Conservation (phyloP, 1,284 basidiomycete genomes). For the Moesziomyces sp. region DNA sequence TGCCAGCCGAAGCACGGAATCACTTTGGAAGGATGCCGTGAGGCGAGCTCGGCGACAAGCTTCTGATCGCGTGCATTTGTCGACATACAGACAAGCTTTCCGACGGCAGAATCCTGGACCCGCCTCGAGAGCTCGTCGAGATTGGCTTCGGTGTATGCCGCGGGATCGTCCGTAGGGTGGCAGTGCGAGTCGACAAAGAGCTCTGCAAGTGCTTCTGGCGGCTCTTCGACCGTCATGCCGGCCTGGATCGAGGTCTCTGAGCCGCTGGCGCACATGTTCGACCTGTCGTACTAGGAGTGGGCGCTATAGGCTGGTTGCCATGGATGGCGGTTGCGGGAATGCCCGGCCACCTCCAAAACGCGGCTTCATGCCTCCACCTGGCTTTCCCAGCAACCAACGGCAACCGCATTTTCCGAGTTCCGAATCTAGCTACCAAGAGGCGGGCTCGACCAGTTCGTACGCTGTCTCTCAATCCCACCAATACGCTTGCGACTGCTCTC, state of each 20-base stretch:
- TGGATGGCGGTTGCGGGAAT: not conserved
- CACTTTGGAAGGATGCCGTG: constrained; percentile 24
- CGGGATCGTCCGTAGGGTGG: constrained; percentile 61
- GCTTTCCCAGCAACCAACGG: not conserved
- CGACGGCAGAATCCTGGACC: constrained; percentile 18
- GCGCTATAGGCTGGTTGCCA: too few relatives aligned
- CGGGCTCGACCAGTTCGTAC: too few relatives aligned
- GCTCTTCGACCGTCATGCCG: not conserved
- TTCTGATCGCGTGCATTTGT: constrained; percentile 55
- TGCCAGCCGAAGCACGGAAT: constrained; percentile 60
- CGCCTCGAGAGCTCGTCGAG: constrained; percentile 29
- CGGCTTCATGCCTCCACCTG: not conserved
- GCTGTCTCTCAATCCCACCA: too few relatives aligned
- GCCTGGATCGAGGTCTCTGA: not conserved
- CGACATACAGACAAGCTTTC: constrained; percentile 55
- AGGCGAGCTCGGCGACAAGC: constrained; percentile 51
- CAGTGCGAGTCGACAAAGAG: constrained; percentile 55
- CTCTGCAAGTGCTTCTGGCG: constrained; percentile 7
- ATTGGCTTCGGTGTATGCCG: constrained; percentile 18
- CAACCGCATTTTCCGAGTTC: too few relatives aligned
- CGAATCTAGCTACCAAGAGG: too few relatives aligned
- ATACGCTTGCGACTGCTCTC: too few relatives aligned
- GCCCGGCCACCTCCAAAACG: not conserved
- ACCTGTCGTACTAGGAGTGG: not conserved
- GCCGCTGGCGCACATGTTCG: constrained; percentile 14